Base-by-base conservation (phyloP, 345 rosid genomes). In the Bruguiera gymnorhiza region DNA sequence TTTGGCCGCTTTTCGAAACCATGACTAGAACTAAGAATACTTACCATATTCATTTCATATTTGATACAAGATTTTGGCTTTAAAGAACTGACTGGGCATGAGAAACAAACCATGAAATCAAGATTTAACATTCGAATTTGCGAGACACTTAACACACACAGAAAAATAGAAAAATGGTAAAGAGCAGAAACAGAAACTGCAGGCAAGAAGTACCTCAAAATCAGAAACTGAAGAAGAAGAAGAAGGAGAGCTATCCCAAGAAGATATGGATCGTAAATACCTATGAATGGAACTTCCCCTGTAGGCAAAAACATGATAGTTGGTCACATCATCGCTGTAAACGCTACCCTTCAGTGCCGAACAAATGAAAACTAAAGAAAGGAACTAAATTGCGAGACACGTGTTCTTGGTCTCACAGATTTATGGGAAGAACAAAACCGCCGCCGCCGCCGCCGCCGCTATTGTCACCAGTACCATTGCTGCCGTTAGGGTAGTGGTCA, bases 241-340 rank as follows among this genome's bases (percentile, higher is more conserved):
- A 55, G 66, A 48, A 36, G 77, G 65, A 62, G 52, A 76, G 29
- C 55, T 74, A 60, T 65, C 70, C n/a, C 50, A 74, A 31, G 75
- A 76, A 54, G 71, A 59, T 43, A 70, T 18, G 53, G 75, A 76
- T 76, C 75, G 79, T 24, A 76, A 52, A 52, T 65, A 76, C 56
- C 54, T 76, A 31, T 76, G 79, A 70, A 76, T 60, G 18, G 71
- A 70, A 66, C 68, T 62, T 53, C 71, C 79, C 60, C 79, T 76
- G 65, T n/a, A 60, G 66, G 18, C 16, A 20, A 8, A 52, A n/a
- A 29, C 21, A 53, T 1, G 23, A 34, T 1, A 66, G 8, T 20
- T 50, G 53, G 43, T 39, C 30, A 13, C 37, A 30, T 53, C 34
- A 63, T 15, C 54, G 34, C 18, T 27, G 1, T 8, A 24, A 29